These are phyloP conservation scores for Pichia sp. DNA, from an alignment of 1,139 yeast species.

Conservation along the genomic window DNA sequence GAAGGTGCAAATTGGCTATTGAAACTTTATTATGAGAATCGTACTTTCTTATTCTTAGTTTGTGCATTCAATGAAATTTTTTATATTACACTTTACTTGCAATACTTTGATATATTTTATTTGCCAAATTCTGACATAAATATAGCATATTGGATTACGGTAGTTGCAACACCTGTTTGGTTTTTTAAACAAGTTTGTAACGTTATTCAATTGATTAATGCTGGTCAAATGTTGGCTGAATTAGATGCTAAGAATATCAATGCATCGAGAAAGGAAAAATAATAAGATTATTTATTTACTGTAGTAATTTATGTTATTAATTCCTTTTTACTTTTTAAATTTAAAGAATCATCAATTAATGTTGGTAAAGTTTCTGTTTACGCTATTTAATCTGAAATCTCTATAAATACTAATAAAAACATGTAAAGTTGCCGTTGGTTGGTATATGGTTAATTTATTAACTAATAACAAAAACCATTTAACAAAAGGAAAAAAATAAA, in stretches of 20 bases:
- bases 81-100: conserved; percentile 82
- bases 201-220: conserved; percentile 80
- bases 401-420: too few species aligned
- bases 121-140: conserved; percentile 40
- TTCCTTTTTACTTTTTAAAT: background rate
- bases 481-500: background rate
- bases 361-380: too few species aligned
- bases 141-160: conserved; percentile 60
- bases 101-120: conserved; percentile 47
- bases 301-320: background rate
- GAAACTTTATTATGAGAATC: conserved; percentile 80
- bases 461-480: background rate
- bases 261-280: conserved; percentile 10
- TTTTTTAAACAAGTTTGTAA: conserved; percentile 86
- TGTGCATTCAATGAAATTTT: conserved; percentile 92
- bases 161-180: conserved; percentile 79
- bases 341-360: too few species aligned
- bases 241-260: conserved; percentile 59
- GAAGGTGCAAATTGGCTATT: conserved; percentile 65
- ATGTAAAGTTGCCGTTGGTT: too few species aligned
- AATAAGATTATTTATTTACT: background rate
- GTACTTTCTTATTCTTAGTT: conserved; percentile 74
- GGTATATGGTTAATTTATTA: too few species aligned
- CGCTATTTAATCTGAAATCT: too few species aligned
- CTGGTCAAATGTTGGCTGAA: conserved; percentile 74